These are phyloP conservation scores for Bromus sterilis DNA, from an alignment of 176 grass and related monocot genomes.

Conservation along the genomic window DNA sequence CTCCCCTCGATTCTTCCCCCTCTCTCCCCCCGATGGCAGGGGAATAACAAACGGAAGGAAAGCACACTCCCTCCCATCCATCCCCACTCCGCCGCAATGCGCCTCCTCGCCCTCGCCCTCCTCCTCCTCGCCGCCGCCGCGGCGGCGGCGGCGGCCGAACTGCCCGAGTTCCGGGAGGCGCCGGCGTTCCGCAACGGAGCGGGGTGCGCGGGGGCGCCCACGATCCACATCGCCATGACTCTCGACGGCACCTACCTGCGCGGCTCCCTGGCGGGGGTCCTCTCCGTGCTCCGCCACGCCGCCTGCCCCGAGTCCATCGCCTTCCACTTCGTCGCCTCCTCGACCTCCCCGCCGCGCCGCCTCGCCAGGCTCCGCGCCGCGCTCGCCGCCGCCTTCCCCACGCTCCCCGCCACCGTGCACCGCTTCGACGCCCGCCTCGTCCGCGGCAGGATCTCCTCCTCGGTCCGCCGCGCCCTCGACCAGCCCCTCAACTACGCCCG, in stretches of 20 bases:
- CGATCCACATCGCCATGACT: conserved; percentile 96
- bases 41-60: neutral
- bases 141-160: conserved; percentile 3
- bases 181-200: conserved; percentile 87
- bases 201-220: conserved; percentile 41
- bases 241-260: conserved; percentile 92
- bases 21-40: neutral
- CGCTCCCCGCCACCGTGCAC: conserved; percentile 64
- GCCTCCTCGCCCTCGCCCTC: conserved; percentile 18
- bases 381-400: conserved; percentile 73
- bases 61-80: neutral
- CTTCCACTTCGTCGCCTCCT: conserved; percentile 88
- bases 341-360: conserved; percentile 42
- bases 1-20: neutral
- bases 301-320: conserved; percentile 88
- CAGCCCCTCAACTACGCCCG: conserved; percentile 98
- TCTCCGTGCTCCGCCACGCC: conserved; percentile 88
- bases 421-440: conserved; percentile 83
- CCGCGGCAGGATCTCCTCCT: conserved; percentile 84
- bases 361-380: conserved; percentile 50
- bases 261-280: conserved; percentile 82
- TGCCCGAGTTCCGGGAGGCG: conserved; percentile 77
- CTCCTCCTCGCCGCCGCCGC: neutral
- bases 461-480: conserved; percentile 92
- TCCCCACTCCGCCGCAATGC: neutral